These are phyloP conservation scores for Solanum pinnatisectum DNA, from an alignment of 257 asterid genomes.

Conservation along the genomic window DNA sequence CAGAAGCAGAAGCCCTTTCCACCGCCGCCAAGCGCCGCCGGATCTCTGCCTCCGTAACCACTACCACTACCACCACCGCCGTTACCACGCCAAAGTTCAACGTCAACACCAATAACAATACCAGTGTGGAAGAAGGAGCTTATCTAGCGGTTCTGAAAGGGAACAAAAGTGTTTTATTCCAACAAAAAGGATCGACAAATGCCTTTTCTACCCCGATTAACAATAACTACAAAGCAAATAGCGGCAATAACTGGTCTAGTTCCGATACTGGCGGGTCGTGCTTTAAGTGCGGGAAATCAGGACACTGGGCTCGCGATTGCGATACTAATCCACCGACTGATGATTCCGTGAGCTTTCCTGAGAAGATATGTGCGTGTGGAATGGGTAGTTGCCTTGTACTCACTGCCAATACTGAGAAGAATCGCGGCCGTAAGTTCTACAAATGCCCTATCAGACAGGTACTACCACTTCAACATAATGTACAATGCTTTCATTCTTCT, in stretches of 20 bases:
- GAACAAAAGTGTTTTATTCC: conserved; percentile 1
- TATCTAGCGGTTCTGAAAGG: conserved; percentile 13
- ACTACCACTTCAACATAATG: neutral
- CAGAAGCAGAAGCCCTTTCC: conserved; percentile 10
- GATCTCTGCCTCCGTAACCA: neutral
- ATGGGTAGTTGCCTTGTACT: neutral
- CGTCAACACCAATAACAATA: neutral
- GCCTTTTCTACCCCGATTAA: neutral
- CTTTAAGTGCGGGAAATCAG: conserved; percentile 6
- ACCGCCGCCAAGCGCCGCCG: conserved; percentile 6
- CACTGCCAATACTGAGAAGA: conserved; percentile 13
- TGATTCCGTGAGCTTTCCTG: neutral
- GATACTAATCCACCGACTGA: neutral
- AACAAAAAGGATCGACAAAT: neutral
- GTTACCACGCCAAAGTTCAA: neutral
- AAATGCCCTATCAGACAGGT: conserved; percentile 16
- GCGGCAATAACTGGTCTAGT: neutral
- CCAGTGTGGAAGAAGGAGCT: conserved; percentile 1
- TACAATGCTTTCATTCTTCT: neutral
- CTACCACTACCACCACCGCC: neutral
- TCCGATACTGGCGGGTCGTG: neutral
- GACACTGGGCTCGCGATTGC: conserved; percentile 14
- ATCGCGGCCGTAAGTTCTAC: conserved; percentile 13
- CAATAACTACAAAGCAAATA: neutral
- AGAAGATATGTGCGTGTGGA: conserved; percentile 12